These are phyloP conservation scores for Leccinum huronense DNA, from an alignment of 1,284 basidiomycete genomes.

Conservation along the genomic window DNA sequence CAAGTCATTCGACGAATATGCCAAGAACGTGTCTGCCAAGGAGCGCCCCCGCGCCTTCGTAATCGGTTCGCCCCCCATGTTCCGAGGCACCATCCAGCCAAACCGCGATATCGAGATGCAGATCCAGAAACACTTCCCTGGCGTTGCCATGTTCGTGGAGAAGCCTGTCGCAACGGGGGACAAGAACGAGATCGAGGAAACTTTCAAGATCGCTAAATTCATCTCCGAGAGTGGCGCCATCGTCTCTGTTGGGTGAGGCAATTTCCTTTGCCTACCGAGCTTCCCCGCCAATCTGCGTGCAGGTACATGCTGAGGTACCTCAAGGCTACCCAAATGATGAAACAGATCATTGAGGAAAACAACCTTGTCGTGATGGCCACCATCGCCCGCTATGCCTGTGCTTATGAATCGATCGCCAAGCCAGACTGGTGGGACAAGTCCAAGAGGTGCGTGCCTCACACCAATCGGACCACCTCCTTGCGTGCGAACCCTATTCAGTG, in stretches of 20 bases:
- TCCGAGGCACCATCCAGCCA: conserved; percentile 75
- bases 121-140: conserved; percentile 87
- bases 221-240: conserved; percentile 72
- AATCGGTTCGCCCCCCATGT: conserved; percentile 92
- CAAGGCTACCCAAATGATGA: conserved; percentile 97
- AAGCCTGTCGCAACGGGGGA: conserved; percentile 92
- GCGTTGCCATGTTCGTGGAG: conserved; percentile 91
- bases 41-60: conserved; percentile 76
- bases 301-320: conserved; percentile 93
- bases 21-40: conserved; percentile 62
- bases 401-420: conserved; percentile 88
- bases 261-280: conserved; percentile 7
- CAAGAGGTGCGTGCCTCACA: conserved; percentile 61
- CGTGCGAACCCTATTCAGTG: conserved; percentile 42
- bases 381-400: conserved; percentile 92
- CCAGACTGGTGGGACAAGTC: conserved; percentile 98
- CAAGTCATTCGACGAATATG: conserved; percentile 86
- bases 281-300: conserved; percentile 11
- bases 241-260: conserved; percentile 82
- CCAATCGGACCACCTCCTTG: conserved; percentile 1
- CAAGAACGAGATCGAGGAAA: conserved; percentile 62
- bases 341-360: conserved; percentile 93
- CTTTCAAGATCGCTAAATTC: conserved; percentile 64
- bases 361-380: conserved; percentile 97
- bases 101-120: conserved; percentile 90